A percentile compares a stretch with the other conserved stretches of the same genome.
Conservation (phyloP, 2,329 filamentous ascomycete genomes). For the Dactylellina leptospora region DNA sequence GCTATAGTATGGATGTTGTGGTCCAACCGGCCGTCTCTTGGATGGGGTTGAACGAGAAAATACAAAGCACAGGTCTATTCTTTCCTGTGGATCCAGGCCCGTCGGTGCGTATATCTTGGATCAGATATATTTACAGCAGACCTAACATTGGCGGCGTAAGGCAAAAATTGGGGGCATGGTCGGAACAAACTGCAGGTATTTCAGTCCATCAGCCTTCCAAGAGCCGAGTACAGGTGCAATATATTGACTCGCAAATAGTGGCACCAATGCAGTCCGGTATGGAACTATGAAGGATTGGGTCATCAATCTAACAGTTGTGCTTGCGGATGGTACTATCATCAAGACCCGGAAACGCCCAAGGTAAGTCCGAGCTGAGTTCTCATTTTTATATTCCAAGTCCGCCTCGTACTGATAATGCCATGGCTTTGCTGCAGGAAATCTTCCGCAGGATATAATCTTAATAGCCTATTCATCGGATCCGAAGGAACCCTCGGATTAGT, state of each 20-base stretch:
- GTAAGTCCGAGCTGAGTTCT: constrained; percentile 28
- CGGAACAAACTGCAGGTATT: constrained; percentile 72
- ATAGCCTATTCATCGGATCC: constrained; percentile 85
- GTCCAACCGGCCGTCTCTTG: constrained; percentile 92
- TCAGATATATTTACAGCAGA: neutral
- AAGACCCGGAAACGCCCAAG: constrained; percentile 84
- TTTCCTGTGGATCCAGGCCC: constrained; percentile 88
- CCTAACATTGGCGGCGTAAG: constrained; percentile 61
- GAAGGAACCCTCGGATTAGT: constrained; percentile 92
- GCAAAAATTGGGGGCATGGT: constrained; percentile 86
- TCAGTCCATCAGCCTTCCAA: no score
- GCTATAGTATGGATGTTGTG: constrained; percentile 77
- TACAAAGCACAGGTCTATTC: constrained; percentile 79
- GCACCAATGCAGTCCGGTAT: constrained; percentile 90
- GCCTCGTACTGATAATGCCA: constrained; percentile 8
- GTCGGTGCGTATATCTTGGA: constrained; percentile 57
- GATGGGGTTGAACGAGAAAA: constrained; percentile 83
- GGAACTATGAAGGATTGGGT: constrained; percentile 97
- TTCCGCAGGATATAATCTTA: constrained; percentile 90
- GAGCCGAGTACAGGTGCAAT: no score
- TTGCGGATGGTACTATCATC: constrained; percentile 88
- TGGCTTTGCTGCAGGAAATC: constrained; percentile 70
- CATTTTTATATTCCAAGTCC: constrained; percentile 1
- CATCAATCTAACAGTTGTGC: constrained; percentile 81
- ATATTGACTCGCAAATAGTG: no score